These are phyloP conservation scores for Zygosaccharomyces bailii DNA, from an alignment of 805 yeast genomes.

Conservation along the genomic window DNA sequence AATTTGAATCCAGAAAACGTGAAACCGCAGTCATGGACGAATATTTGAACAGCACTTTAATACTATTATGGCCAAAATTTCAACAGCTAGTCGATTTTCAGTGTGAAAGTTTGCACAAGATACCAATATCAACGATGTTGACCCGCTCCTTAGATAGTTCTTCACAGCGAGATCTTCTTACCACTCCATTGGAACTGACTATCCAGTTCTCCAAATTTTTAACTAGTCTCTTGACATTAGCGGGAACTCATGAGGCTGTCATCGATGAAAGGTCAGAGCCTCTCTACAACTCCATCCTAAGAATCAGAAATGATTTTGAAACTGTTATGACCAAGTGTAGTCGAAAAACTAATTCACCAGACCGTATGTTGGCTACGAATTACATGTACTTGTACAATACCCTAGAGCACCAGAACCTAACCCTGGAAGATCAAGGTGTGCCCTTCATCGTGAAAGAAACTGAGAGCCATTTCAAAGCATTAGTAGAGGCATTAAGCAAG, in stretches of 20 bases:
- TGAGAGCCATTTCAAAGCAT: slow-evolving; percentile 29
- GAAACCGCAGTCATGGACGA: slow-evolving; percentile 65
- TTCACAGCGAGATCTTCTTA: slow-evolving; percentile 29
- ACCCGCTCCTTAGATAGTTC: slow-evolving; percentile 32
- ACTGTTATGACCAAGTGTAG: slow-evolving; percentile 69
- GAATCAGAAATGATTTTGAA: slow-evolving; percentile 80
- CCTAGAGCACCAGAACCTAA: slow-evolving; percentile 25
- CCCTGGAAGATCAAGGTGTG: slow-evolving; percentile 13
- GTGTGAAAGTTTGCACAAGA: slow-evolving; percentile 64
- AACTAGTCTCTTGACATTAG: slow-evolving; percentile 64
- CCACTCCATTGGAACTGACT: slow-evolving; percentile 60
- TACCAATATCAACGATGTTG: slow-evolving; percentile 32
- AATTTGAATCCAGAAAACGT: slow-evolving; percentile 62
- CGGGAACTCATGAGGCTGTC: slow-evolving; percentile 34
- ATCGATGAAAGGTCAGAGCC: slow-evolving; percentile 56
- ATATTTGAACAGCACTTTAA: slow-evolving; percentile 60
- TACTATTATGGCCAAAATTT: slow-evolving; percentile 82
- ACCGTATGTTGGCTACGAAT: slow-evolving; percentile 64
- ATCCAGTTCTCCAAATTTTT: slow-evolving; percentile 75
- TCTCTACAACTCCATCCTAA: slow-evolving; percentile 58
- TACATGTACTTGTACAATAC: slow-evolving; percentile 36
- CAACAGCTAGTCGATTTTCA: slow-evolving; percentile 73
- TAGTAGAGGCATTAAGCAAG: slow-evolving; percentile 35
- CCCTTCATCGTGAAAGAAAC: slow-evolving; percentile 31
- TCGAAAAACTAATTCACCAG: slow-evolving; percentile 50